Conservation (phyloP, 2,329 filamentous ascomycete genomes). For the Nothophoma quercina region DNA sequence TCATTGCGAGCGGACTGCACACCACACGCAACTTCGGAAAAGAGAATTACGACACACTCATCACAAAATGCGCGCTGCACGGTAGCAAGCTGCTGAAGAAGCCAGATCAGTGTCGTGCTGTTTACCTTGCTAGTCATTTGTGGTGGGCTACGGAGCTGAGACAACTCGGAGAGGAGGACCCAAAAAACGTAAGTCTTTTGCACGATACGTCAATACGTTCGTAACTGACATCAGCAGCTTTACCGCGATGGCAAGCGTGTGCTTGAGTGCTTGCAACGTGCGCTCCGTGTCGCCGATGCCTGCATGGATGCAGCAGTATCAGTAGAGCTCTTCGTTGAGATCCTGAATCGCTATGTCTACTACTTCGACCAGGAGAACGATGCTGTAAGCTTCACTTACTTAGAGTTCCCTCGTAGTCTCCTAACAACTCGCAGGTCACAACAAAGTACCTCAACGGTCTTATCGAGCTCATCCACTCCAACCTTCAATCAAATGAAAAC, state of each 20-base stretch:
- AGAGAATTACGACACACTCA: slow-evolving; percentile 98
- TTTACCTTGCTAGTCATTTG: slow-evolving; percentile 94
- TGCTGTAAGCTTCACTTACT: slow-evolving; percentile 64
- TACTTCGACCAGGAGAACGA: slow-evolving; percentile 99
- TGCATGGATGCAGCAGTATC: slow-evolving; percentile 99
- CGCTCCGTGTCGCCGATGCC: slow-evolving; percentile 93
- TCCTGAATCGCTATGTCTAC: slow-evolving; percentile 97
- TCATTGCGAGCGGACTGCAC: slow-evolving; percentile 88
- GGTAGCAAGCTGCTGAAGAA: slow-evolving; percentile 97
- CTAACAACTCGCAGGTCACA: slow-evolving; percentile 68
- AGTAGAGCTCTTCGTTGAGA: slow-evolving; percentile 98
- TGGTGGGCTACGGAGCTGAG: slow-evolving; percentile 95
- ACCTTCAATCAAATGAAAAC: slow-evolving; percentile 85
- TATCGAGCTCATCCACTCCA: slow-evolving; percentile 97
- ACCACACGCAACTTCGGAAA: slow-evolving; percentile 89
- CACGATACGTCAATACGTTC: background rate
- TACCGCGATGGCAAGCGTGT: slow-evolving; percentile 98
- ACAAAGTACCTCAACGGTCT: slow-evolving; percentile 98
- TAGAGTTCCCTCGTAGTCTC: background rate
- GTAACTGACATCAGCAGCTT: slow-evolving; percentile 58
- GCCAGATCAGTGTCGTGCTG: slow-evolving; percentile 95
- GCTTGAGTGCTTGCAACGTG: slow-evolving; percentile 92
- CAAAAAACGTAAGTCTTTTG: slow-evolving; percentile 70
- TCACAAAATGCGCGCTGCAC: slow-evolving; percentile 96
- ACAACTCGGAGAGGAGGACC: slow-evolving; percentile 79